phyloP scores from a whole-genome alignment of 305 asterid species.

The Withania somnifera region DNA sequence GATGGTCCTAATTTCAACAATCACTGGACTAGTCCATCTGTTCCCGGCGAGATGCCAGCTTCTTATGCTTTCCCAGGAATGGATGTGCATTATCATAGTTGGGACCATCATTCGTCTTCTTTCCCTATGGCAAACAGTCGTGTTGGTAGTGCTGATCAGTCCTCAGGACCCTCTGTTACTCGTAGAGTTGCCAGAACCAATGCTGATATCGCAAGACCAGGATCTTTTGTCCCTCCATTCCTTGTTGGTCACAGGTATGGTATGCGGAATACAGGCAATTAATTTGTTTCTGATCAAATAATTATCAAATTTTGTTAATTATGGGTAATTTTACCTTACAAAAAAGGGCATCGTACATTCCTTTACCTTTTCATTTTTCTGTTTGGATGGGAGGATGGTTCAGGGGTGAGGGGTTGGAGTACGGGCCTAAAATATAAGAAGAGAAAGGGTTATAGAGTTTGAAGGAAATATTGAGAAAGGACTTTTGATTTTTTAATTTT shows the following conservation, averaged over 20 bases:
- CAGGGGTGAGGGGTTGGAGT: not conserved
- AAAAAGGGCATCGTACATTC: not conserved
- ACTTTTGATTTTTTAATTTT: not conserved
- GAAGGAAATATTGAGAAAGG: not conserved
- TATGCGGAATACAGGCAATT: not conserved
- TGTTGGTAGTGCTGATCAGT: slow-evolving; percentile 46
- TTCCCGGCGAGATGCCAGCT: slow-evolving; percentile 42
- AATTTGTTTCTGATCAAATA: not conserved
- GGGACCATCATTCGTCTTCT: slow-evolving; percentile 49
- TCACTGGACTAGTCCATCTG: slow-evolving; percentile 56
- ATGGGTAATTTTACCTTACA: not conserved
- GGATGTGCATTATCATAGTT: slow-evolving; percentile 44
- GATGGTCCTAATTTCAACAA: slow-evolving; percentile 51
- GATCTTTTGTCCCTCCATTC: slow-evolving; percentile 46
- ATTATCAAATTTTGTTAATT: not conserved
- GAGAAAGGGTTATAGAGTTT: not conserved
- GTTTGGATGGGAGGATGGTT: not conserved
- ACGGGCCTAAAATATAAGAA: not conserved
- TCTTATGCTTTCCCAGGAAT: slow-evolving; percentile 52
- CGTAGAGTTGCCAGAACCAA: slow-evolving; percentile 48
- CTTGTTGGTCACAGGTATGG: slow-evolving; percentile 52
- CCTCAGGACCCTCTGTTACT: slow-evolving; percentile 34
- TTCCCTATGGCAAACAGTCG: slow-evolving; percentile 28
- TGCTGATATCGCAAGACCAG: slow-evolving; percentile 53
- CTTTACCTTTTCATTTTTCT: not conserved